Evolutionary conservation across 1,284 basidiomycete genomes (phyloP), one percentile per base, ranked within the genome.

Genomic region (Sporisorium iseilematis-ciliati): DNA sequence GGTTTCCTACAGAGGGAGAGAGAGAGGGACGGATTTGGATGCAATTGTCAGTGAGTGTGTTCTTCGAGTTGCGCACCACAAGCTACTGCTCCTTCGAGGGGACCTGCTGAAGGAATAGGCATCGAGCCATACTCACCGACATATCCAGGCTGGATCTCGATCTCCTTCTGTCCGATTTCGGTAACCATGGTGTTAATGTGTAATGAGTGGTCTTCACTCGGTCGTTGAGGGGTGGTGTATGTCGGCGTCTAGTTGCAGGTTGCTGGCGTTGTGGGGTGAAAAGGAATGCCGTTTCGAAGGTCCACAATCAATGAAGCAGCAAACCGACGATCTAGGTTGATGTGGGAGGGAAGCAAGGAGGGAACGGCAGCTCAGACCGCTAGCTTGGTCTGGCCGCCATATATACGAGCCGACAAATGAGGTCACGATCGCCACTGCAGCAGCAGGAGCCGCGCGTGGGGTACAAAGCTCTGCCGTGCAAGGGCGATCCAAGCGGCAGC

Each of bases 1-100:
- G 61, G 50, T 84, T 84, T 49, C 86, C 85, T 81, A 59, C 6
- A 41, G 21, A 40, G 7, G 10, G 31, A 7, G 35, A 23, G 25
- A 20, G 38, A 11, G 14, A 5, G 11, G n/a, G 33, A 21, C 29
- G 38, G 10, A 21, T 1, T 33, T 4, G 14, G 2, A 11, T 40
- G 18, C 18, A 18, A 7, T 10, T 40, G 45, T 55, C 23, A 67
- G 57, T 35, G 12, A 40, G 10, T 14, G 14, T 38, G 33, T 16
- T 8, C 20, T 23, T 14, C 18, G 12, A 4, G 25, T 33, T 18
- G 48, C 21, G 35, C 23, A n/a, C 18, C 6, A 26, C 31, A 7
- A 12, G n/a, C n/a, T 8, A 20, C 48, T 12, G 18, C 18, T 49
- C 20, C 48, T 20, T 8, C 26, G 31, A 23, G 31, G 7, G 11